Conservation (phyloP, 306 rosid genomes). For the Sicyos edulis region DNA sequence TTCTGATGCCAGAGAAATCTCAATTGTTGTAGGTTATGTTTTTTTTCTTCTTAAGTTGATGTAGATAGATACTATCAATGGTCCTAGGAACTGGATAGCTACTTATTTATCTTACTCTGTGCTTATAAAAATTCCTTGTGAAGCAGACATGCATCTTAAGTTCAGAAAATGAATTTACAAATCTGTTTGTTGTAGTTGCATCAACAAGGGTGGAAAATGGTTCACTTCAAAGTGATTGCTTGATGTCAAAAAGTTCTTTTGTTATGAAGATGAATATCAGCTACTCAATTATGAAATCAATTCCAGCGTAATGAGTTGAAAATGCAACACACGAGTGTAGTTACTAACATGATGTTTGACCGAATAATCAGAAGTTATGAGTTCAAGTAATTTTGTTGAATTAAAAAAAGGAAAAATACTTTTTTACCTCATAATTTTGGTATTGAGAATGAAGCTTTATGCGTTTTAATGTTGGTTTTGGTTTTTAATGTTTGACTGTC, state of each 20-base stretch:
- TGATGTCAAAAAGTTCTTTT: not conserved
- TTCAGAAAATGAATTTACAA: not conserved
- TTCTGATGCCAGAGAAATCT: constrained; percentile 6
- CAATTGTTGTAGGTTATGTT: constrained; percentile 1
- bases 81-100: not conserved
- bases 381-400: no score
- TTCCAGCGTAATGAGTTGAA: not conserved
- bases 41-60: not conserved
- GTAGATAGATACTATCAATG: constrained; percentile 15
- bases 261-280: not conserved
- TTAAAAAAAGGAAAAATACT: no score
- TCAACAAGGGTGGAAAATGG: not conserved
- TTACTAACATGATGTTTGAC: not conserved
- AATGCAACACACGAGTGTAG: no score
- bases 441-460: no score
- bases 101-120: not conserved
- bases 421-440: no score
- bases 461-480: no score
- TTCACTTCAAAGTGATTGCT: not conserved
- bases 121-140: constrained; percentile 18
- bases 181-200: not conserved
- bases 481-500: no score
- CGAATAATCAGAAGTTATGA: no score
- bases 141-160: constrained; percentile 12
- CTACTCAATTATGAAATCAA: not conserved